A percentile compares a stretch with the other conserved stretches of the same genome.
Conservation (phyloP, 1,139 yeast species). For the Candida sp. region DNA sequence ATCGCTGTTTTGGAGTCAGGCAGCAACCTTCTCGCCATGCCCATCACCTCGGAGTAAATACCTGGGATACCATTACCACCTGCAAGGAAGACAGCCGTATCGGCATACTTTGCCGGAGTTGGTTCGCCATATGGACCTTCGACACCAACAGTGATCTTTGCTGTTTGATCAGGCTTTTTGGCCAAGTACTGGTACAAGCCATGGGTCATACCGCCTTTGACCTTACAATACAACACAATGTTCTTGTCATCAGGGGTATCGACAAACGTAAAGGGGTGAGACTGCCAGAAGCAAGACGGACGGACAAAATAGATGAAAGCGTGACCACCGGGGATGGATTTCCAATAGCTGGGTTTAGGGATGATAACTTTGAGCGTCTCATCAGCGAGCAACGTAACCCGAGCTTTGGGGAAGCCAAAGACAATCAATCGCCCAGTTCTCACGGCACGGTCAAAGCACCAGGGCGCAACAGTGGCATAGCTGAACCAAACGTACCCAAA, state of each 20-base stretch:
- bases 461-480: slow-evolving; percentile 55
- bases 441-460: slow-evolving; percentile 63
- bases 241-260: slow-evolving; percentile 35
- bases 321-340: slow-evolving; percentile 41
- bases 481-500: no score
- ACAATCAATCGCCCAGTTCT: slow-evolving; percentile 50
- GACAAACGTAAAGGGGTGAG: slow-evolving; percentile 60
- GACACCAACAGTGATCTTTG: slow-evolving; percentile 33
- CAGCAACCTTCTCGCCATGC: no score
- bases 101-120: slow-evolving; percentile 47
- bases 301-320: slow-evolving; percentile 44
- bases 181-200: slow-evolving; percentile 47
- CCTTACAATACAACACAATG: slow-evolving; percentile 41
- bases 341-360: slow-evolving; percentile 40
- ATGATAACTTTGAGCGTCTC: slow-evolving; percentile 47
- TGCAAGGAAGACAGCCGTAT: slow-evolving; percentile 55
- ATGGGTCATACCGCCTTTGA: slow-evolving; percentile 48
- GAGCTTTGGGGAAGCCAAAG: slow-evolving; percentile 59
- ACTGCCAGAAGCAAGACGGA: slow-evolving; percentile 55
- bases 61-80: slow-evolving; percentile 83
- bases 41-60: slow-evolving; percentile 28
- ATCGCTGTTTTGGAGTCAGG: no score
- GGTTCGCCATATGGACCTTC: slow-evolving; percentile 48
- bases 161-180: slow-evolving; percentile 48
- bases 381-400: slow-evolving; percentile 40